Evolutionary conservation across 306 rosid species (phyloP).

Genomic region (Chamaecrista fasciculata): DNA sequence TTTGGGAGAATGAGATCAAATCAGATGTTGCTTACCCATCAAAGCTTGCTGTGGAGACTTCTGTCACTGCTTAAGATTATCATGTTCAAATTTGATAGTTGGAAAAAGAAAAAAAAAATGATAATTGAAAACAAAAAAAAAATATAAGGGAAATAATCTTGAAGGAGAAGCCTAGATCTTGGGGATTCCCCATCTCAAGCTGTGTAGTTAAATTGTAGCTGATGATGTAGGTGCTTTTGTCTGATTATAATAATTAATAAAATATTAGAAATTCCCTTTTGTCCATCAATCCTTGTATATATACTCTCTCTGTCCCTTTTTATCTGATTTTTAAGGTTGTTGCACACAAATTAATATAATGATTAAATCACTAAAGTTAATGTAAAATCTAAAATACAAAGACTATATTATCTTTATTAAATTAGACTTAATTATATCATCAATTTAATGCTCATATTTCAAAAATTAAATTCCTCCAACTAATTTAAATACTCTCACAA

Average conservation of each 20-base stretch:
- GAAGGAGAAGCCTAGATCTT: not conserved
- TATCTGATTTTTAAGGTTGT: too few species aligned
- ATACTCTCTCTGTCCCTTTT: too few species aligned
- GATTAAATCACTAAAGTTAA: too few species aligned
- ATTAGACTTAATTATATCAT: too few species aligned
- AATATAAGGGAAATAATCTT: not conserved
- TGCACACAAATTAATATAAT: too few species aligned
- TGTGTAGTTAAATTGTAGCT: conserved; percentile 32
- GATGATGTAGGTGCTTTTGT: conserved; percentile 47
- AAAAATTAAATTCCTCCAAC: too few species aligned
- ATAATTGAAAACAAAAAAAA: not conserved
- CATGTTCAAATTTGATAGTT: conserved; percentile 15
- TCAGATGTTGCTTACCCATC: conserved; percentile 71
- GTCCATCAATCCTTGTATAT: too few species aligned
- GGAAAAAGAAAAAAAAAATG: not conserved
- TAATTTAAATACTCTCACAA: too few species aligned
- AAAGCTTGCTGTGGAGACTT: conserved; percentile 76
- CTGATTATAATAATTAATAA: conserved; percentile 23
- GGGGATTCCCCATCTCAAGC: conserved; percentile 29
- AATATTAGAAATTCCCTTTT: conserved; percentile 22
- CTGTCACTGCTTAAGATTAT: conserved; percentile 71
- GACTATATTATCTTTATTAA: too few species aligned
- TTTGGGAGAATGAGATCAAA: conserved; percentile 77
- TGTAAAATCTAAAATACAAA: too few species aligned
- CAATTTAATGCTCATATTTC: too few species aligned